Evolutionary conservation across 352 stramenopile genomes (phyloP), one percentile per base, ranked within the genome.

Genomic region (Phytopythium boreale): DNA sequence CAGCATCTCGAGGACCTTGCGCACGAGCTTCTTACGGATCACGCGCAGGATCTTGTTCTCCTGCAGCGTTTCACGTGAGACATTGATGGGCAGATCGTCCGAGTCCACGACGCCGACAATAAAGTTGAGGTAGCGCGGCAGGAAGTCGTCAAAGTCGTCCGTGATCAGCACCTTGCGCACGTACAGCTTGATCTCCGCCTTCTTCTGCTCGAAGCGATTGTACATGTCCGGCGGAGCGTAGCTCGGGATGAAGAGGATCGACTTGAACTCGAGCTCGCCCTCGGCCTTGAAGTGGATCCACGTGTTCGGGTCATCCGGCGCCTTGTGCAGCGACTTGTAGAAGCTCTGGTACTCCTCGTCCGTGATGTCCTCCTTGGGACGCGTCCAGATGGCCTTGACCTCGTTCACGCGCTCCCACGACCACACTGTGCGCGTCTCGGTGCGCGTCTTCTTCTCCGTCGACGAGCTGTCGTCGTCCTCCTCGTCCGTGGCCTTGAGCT

Each of bases 281-380:
- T 99, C 98, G 19, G 96, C 98, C 73, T 98, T 97, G 80, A 99
- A 99, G 81, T 99, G 98, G 41, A 96, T 98, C 97, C 97, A 99
- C n/a, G 92, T 90, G 46, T 96, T 71, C 34, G 97, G 90, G 58
- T 98, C 89, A 34, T 74, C 76, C 11, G 74, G 76, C 14, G 67
- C 73, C 77, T 99, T 98, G 41, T 94, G 82, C 53, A 99, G 79
- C 46, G 95, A 90, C 69, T 98, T 97, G 86, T 97, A 99, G 74
- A 99, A 99, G 56, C 92, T 96, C 76, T 97, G 87, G 88, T 99
- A 99, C 75, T 99, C 98, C 46, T 99, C 96, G 47, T 99, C 96
- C 9, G 83, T 87, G 66, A 99, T 97, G 19, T 98, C 93, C 14
- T 99, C 90, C 77, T 98, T 98, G 34, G 92, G 74, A 19, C 97